Base-by-base conservation (phyloP, 495 filamentous ascomycete species). In the Lentithecium fluviatile region DNA sequence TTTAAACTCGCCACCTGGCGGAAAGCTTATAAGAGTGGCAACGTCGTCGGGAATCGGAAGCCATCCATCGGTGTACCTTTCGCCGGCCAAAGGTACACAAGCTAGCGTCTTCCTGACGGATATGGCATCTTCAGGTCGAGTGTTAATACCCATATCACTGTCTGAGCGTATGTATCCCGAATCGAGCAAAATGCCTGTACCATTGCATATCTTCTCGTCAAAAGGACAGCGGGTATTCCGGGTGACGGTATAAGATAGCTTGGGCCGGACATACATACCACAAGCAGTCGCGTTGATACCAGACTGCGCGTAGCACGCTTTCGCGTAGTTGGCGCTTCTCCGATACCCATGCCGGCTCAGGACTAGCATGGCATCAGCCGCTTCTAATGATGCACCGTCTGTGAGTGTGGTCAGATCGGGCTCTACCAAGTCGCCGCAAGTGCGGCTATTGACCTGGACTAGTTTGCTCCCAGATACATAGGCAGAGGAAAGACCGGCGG, bases 171-270 rank as follows among this genome's bases (percentile, higher is more conserved):
- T 5, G 25, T 23, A 45, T 11, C 59, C 59, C 1, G 52, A 56
- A 29, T 62, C 59, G 11, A 62, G 38, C 4, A 6, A 12, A 26
- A 63, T 54, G 19, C 20, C 59, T 11, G 42, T 1, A 1, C 38
- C 52, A n/a, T 56, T 53, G 57, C 56, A 65, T 21, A 65, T 51
- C 15, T 32, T 32, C 29, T 46, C 56, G 6, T 38, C 58, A 36
- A 65, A 64, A 1, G 61, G 61, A 59, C 61, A 64, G 4, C 26
- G 45, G 1, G 19, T 29, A 15, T 20, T 13, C 1, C 4, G 6
- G 15, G 11, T 42, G 24, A 34, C 46, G 8, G 17, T 53, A 52
- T 47, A 60, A 17, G 20, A 7, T 2, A 53, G 42, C 10, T 7
- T 21, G 19, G 36, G 1, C 10, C 37, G 37, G 1, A 36, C 43